Percentiles rank a stretch among this genome's conserved stretches.
Evolutionary conservation across 441 rosid species (phyloP).

Genomic region (Adansonia gregorii): DNA sequence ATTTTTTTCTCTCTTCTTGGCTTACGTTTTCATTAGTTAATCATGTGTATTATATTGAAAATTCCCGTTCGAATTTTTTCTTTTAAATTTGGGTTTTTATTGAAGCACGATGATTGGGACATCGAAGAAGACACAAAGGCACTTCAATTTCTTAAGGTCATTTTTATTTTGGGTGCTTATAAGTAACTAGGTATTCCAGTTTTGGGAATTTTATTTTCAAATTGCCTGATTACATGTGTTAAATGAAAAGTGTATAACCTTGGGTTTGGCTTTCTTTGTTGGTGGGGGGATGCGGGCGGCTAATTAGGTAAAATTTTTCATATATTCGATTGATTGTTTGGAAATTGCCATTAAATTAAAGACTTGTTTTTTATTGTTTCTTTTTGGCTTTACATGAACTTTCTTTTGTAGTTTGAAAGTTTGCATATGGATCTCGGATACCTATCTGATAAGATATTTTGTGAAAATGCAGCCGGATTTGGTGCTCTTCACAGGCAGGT

Average conservation of each 20-base stretch:
- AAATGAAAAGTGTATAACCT: neutral
- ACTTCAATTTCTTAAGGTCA: conserved; percentile 68
- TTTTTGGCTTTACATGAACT: conserved; percentile 13
- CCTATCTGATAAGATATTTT: conserved; percentile 38
- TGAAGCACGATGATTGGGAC: conserved; percentile 82
- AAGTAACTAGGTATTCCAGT: neutral
- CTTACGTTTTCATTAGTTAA: neutral
- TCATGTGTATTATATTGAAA: neutral
- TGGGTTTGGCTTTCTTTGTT: neutral
- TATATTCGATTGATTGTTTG: neutral
- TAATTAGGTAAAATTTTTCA: neutral
- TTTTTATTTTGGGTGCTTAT: conserved; percentile 3
- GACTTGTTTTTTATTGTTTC: neutral
- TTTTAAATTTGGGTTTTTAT: neutral
- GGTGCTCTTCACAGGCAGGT: conserved; percentile 93
- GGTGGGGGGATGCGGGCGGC: neutral
- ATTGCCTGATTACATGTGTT: neutral
- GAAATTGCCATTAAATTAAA: neutral
- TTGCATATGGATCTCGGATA: conserved; percentile 9
- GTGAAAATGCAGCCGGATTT: conserved; percentile 74
- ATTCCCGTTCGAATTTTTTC: neutral
- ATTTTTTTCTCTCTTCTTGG: neutral
- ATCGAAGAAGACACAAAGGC: conserved; percentile 79
- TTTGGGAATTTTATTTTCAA: neutral
- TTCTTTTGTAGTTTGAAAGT: neutral